Conservation (phyloP, 2,329 filamentous ascomycete species). For the Chaetomium strumarium region DNA sequence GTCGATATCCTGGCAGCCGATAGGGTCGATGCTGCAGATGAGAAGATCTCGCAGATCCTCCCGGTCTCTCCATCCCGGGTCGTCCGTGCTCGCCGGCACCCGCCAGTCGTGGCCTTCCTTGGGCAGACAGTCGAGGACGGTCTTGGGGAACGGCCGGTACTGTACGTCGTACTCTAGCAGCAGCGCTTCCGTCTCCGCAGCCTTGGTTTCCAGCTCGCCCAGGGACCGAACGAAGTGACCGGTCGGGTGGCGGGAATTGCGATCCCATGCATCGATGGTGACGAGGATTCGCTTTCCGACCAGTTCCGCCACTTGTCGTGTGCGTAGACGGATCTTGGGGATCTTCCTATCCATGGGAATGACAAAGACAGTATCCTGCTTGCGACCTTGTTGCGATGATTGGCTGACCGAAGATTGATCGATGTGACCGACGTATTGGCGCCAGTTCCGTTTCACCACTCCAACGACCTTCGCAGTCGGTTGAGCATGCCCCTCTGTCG, state of each 20-base stretch:
- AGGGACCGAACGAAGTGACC: slow-evolving; percentile 92
- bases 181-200: slow-evolving; percentile 93
- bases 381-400: slow-evolving; percentile 67
- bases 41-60: slow-evolving; percentile 78
- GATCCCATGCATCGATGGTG: slow-evolving; percentile 91
- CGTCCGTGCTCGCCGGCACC: slow-evolving; percentile 71
- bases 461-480: slow-evolving; percentile 91
- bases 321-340: slow-evolving; percentile 90
- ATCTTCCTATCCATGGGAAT: slow-evolving; percentile 98
- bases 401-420: slow-evolving; percentile 78
- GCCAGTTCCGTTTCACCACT: slow-evolving; percentile 91
- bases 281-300: slow-evolving; percentile 88
- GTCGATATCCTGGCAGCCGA: slow-evolving; percentile 96
- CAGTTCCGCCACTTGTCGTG: slow-evolving; percentile 81
- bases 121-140: slow-evolving; percentile 88
- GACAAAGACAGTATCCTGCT: slow-evolving; percentile 88
- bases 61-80: slow-evolving; percentile 82
- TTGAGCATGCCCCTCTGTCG: slow-evolving; percentile 70
- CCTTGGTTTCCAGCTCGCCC: slow-evolving; percentile 91
- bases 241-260: slow-evolving; percentile 84
- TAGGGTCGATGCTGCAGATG: slow-evolving; percentile 95
- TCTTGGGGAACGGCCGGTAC: slow-evolving; percentile 93
- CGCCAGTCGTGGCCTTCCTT: slow-evolving; percentile 89
- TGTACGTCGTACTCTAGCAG: slow-evolving; percentile 95
- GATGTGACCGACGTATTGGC: slow-evolving; percentile 94